Conservation (phyloP, 768 basidiomycete species). For the Piloderma croceum region DNA sequence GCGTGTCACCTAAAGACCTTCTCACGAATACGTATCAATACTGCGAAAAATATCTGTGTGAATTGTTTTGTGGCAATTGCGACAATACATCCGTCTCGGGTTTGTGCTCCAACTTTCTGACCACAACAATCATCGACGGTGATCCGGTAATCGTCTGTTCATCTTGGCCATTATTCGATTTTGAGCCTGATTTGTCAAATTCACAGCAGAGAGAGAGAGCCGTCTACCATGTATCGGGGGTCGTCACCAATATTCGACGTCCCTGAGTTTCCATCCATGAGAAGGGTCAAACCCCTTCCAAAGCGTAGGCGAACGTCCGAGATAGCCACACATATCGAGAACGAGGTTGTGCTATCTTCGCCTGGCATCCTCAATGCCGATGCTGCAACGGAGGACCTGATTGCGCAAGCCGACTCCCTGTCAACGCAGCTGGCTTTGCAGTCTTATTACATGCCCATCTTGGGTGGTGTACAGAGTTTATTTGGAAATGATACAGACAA, state of each 20-base stretch:
- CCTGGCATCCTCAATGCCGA: slow-evolving; percentile 39
- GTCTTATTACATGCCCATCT: slow-evolving; percentile 58
- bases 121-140: no score
- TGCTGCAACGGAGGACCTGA: slow-evolving; percentile 50
- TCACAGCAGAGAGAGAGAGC: neutral
- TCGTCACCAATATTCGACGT: slow-evolving; percentile 60
- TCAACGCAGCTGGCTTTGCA: slow-evolving; percentile 57
- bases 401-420: slow-evolving; percentile 51
- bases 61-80: no score
- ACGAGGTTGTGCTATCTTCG: no score
- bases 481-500: slow-evolving; percentile 18
- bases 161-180: neutral
- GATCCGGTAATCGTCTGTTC: no score
- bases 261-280: slow-evolving; percentile 55
- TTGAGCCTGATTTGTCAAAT: neutral
- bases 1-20: no score
- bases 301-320: slow-evolving; percentile 61
- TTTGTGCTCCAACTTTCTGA: no score
- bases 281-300: slow-evolving; percentile 73
- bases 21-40: no score
- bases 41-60: no score
- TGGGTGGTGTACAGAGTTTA: slow-evolving; percentile 44
- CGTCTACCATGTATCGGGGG: slow-evolving; percentile 43
- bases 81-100: no score
- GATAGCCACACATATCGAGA: neutral